A percentile compares a stretch with the other conserved stretches of the same genome.
Conservation (phyloP, 768 basidiomycete genomes). For the Tulasnella sp. region DNA sequence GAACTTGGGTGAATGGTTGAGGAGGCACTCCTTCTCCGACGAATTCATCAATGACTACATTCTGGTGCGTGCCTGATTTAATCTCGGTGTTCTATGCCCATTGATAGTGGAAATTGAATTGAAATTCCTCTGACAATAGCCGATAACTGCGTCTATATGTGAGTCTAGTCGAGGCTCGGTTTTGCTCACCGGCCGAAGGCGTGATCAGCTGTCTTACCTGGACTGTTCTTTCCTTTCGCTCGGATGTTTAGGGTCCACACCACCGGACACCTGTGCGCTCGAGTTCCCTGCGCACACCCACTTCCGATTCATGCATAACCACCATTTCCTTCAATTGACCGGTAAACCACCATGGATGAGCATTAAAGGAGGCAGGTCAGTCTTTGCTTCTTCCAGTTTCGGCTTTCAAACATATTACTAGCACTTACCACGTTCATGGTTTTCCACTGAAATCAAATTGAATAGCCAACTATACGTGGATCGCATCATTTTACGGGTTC, state of each 20-base stretch:
- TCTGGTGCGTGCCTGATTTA: constrained; percentile 38
- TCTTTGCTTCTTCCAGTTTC: neutral
- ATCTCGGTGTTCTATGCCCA: no score
- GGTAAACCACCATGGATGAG: constrained; percentile 67
- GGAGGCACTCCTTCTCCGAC: constrained; percentile 53
- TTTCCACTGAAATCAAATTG: no score
- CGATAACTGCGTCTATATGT: constrained; percentile 68
- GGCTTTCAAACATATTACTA: no score
- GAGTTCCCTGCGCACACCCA: constrained; percentile 64
- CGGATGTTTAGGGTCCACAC: constrained; percentile 65
- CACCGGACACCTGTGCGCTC: constrained; percentile 54
- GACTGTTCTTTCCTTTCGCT: no score
- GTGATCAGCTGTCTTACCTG: no score
- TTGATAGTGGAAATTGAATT: neutral
- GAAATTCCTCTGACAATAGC: constrained; percentile 31
- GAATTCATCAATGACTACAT: constrained; percentile 66
- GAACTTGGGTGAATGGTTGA: constrained; percentile 42
- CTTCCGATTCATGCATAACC: constrained; percentile 27
- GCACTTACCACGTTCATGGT: no score
- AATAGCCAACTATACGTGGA: constrained; percentile 56
- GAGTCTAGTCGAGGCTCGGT: no score
- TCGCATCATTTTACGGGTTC: constrained; percentile 45
- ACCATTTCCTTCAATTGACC: constrained; percentile 54
- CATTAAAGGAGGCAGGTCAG: constrained; percentile 58
- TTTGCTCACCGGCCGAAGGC: no score